Evolutionary conservation across 2,329 filamentous ascomycete genomes (phyloP).

Genomic region (Coleophoma crateriformis): DNA sequence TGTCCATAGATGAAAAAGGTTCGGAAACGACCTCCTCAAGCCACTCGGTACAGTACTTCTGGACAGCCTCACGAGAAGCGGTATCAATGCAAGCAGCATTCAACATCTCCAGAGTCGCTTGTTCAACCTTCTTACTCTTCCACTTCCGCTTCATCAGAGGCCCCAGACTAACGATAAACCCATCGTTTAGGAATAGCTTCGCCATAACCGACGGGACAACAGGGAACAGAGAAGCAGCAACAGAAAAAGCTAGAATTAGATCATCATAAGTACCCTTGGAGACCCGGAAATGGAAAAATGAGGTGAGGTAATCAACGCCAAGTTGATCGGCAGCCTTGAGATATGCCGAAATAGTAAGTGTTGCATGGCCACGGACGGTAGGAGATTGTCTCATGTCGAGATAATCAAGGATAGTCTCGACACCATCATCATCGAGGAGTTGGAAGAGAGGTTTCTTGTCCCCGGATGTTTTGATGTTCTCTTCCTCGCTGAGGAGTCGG

Average conservation of each 20-base stretch:
- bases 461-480: conserved; percentile 13
- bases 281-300: conserved; percentile 70
- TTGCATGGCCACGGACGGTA: conserved; percentile 73
- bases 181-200: conserved; percentile 79
- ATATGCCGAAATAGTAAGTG: conserved; percentile 76
- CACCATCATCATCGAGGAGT: conserved; percentile 65
- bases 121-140: conserved; percentile 82
- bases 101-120: conserved; percentile 80
- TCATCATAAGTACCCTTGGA: conserved; percentile 77
- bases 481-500: conserved; percentile 50
- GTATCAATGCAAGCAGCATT: conserved; percentile 87
- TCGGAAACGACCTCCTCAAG: conserved; percentile 77
- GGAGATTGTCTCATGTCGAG: conserved; percentile 77
- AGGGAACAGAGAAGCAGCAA: conserved; percentile 83
- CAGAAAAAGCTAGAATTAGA: conserved; percentile 86
- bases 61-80: conserved; percentile 75
- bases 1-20: conserved; percentile 51
- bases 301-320: conserved; percentile 63
- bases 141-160: conserved; percentile 73
- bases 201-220: conserved; percentile 72
- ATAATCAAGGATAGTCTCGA: conserved; percentile 81
- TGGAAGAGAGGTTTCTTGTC: conserved; percentile 35
- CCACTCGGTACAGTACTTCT: conserved; percentile 82
- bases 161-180: conserved; percentile 74
- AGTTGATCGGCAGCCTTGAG: conserved; percentile 70